phyloP scores from a whole-genome alignment of 73 alveolate species.

The Paraurostyla sp. region DNA sequence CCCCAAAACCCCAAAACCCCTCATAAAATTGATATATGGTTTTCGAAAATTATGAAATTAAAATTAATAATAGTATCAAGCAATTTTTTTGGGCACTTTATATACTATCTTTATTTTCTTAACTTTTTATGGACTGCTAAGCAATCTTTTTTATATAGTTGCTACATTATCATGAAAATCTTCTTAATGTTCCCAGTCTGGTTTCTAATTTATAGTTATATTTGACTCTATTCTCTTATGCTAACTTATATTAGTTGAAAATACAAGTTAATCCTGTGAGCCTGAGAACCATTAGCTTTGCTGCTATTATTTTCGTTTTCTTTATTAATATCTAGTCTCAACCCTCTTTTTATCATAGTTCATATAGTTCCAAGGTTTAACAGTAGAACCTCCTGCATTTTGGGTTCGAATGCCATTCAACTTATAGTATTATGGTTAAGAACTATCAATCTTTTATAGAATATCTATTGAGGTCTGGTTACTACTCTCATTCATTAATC shows the following conservation, averaged over 20 bases:
- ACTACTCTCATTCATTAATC: no score
- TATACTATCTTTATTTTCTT: neutral
- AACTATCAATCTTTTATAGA: no score
- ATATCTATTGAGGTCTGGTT: no score
- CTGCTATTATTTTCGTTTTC: neutral
- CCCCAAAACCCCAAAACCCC: no score
- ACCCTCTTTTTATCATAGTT: no score
- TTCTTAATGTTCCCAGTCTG: neutral
- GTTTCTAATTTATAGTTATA: neutral
- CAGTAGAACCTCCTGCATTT: no score
- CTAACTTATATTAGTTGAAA: neutral
- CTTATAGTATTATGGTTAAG: no score
- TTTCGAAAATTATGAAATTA: no score
- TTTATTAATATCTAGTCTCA: no score
- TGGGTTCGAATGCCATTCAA: no score
- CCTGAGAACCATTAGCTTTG: neutral
- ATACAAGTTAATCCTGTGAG: neutral
- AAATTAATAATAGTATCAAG: neutral
- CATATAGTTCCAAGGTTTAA: no score
- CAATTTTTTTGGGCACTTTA: neutral
- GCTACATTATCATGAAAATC: neutral
- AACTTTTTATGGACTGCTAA: neutral
- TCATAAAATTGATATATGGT: no score
- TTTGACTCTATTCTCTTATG: neutral
- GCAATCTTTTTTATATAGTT: neutral